These are phyloP conservation scores for Amanita fuliginea DNA, from an alignment of 768 basidiomycete species.

Conservation along the genomic window DNA sequence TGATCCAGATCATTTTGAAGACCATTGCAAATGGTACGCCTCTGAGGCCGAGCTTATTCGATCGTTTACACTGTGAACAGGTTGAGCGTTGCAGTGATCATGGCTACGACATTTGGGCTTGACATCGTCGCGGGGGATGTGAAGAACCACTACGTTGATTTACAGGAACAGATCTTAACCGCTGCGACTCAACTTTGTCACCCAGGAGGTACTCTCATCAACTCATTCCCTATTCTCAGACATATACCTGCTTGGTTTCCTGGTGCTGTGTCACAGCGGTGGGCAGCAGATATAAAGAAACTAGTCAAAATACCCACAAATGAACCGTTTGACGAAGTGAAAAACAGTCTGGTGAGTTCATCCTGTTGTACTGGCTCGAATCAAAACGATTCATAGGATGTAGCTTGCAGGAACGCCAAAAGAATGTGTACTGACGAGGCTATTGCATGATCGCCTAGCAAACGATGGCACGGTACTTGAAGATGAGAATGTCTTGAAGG, in stretches of 20 bases:
- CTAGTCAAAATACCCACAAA: neutral
- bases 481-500: too few relatives aligned
- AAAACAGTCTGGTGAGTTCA: neutral
- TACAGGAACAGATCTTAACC: neutral
- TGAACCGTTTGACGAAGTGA: neutral
- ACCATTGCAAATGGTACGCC: neutral
- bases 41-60: too few relatives aligned
- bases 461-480: too few relatives aligned
- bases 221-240: neutral
- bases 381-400: too few relatives aligned
- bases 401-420: too few relatives aligned
- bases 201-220: neutral
- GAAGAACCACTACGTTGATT: neutral
- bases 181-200: neutral
- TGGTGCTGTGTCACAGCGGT: neutral
- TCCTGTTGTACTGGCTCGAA: too few relatives aligned
- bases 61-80: neutral
- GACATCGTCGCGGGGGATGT: neutral
- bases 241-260: slow-evolving; percentile 1
- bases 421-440: too few relatives aligned
- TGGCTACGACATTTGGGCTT: neutral
- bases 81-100: neutral
- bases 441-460: too few relatives aligned
- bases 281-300: neutral
- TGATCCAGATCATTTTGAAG: neutral